A percentile compares a stretch with the other conserved stretches of the same genome.
These are phyloP conservation scores for Chloranthus sessilifolius DNA, from an alignment of 164 flowering plant genomes.

Conservation along the genomic window DNA sequence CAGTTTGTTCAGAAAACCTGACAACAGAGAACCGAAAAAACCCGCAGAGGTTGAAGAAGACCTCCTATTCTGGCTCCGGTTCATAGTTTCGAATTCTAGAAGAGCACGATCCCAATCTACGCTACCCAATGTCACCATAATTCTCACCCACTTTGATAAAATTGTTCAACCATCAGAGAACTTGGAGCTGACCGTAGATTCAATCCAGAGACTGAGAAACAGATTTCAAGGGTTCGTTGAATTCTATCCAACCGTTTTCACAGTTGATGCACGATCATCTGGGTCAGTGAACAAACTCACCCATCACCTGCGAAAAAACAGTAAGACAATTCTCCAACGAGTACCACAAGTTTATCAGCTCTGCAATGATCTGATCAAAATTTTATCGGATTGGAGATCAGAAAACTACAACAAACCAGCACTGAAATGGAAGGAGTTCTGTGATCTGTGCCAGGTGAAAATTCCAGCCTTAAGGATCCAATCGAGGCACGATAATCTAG, in stretches of 20 bases:
- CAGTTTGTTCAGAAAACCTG: slow-evolving; percentile 70
- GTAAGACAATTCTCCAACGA: slow-evolving; percentile 72
- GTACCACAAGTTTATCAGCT: slow-evolving; percentile 78
- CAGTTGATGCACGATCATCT: slow-evolving; percentile 91
- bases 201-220: slow-evolving; percentile 56
- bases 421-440: slow-evolving; percentile 80
- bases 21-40: slow-evolving; percentile 62
- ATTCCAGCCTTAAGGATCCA: slow-evolving; percentile 63
- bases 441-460: slow-evolving; percentile 70
- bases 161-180: slow-evolving; percentile 46
- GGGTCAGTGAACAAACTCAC: slow-evolving; percentile 72
- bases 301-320: slow-evolving; percentile 58
- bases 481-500: slow-evolving; percentile 56
- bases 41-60: slow-evolving; percentile 74
- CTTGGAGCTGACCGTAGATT: slow-evolving; percentile 34
- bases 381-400: slow-evolving; percentile 74
- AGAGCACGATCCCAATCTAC: slow-evolving; percentile 63
- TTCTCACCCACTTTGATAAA: slow-evolving; percentile 84
- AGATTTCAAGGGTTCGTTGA: slow-evolving; percentile 71
- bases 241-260: slow-evolving; percentile 79
- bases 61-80: slow-evolving; percentile 82
- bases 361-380: slow-evolving; percentile 57
- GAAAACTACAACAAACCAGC: slow-evolving; percentile 69
- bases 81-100: slow-evolving; percentile 79
- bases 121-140: slow-evolving; percentile 82